Base-by-base conservation (phyloP, 768 basidiomycete genomes). In the Dioszegia aurantiaca region DNA sequence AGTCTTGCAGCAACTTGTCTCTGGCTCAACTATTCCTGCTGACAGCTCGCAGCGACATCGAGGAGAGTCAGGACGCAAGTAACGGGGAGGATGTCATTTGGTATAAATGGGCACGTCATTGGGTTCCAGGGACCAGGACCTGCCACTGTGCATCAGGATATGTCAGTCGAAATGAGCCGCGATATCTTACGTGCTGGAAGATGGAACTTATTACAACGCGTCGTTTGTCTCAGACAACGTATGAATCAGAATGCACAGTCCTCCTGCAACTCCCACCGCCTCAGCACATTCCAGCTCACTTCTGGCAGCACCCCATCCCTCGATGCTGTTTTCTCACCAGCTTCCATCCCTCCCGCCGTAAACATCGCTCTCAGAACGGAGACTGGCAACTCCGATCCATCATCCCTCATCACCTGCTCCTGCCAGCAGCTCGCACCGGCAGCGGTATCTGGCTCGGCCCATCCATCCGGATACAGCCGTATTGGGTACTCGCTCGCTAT, bases 291-390 rank as follows among this genome's bases (percentile, higher is more conserved):
- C 51, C 51, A 53, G 26, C 37, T 26, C 37, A 24, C 26, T 14
- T 39, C 51, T 3, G 51, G 51, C 26, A 53, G 17, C 8, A 53
- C 24, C 19, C 11, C 37, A 2, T 53, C 51, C 16, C 51, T 53
- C 51, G 51, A 53, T 23, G 27, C 39, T 3, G 51, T 14, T n/a
- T 4, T 12, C 6, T 23, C 21, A 12, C 24, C 51, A 36, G 40
- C 14, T 19, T 28, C 40, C 4, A 53, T 11, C 21, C 51, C 51
- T 16, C 5, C 51, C 14, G 51, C 51, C 23, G 33, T 23, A 24
- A 9, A 40, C 51, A 53, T 53, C 51, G 51, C 51, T 37, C 37
- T 37, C 24, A 53, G 21, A 2, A 53, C 51, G 12, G 37, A 40
- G 4, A 40, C 6, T 10, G 51, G 51, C 39, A 53, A 24, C 16